A percentile compares a stretch with the other conserved stretches of the same genome.
Conservation (phyloP, 2,329 filamentous ascomycete species). For the Corinectria fuckeliana region DNA sequence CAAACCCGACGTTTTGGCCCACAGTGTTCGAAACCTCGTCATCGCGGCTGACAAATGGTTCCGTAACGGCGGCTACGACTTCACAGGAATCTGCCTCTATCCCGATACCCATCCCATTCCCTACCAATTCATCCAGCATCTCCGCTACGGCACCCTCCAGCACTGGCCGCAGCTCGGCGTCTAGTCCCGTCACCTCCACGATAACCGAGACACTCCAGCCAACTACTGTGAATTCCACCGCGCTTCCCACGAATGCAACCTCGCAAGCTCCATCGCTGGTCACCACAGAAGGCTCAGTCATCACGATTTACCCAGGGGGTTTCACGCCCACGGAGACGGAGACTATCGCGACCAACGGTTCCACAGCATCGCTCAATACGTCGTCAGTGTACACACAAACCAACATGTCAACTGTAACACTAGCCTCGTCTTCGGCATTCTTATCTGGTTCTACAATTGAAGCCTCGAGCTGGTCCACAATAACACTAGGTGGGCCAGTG, state of each 20-base stretch:
- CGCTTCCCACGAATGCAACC: conserved; percentile 14
- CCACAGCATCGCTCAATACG: conserved; percentile 8
- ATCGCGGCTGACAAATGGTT: background rate
- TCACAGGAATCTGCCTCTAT: background rate
- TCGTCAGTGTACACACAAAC: conserved; percentile 8
- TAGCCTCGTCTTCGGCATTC: background rate
- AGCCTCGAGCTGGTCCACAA: conserved; percentile 27
- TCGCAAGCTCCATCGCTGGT: conserved; percentile 9
- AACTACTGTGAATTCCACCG: conserved; percentile 10
- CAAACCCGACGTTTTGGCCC: background rate
- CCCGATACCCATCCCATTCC: background rate
- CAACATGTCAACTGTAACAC: conserved; percentile 10
- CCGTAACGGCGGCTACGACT: background rate
- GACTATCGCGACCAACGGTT: conserved; percentile 7
- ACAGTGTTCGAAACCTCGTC: background rate
- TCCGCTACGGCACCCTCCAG: background rate
- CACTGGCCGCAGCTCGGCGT: background rate
- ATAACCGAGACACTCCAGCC: background rate
- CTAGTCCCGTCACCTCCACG: conserved; percentile 1
- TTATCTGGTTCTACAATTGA: background rate
- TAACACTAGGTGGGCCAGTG: conserved; percentile 11
- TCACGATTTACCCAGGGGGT: conserved; percentile 27
- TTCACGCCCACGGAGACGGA: conserved; percentile 14
- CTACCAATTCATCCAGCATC: background rate
- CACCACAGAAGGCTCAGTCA: conserved; percentile 21